Evolutionary conservation across 805 yeast species (phyloP), one percentile per base, ranked within the genome.

Genomic region (Cyberlindnera subsufficiens): DNA sequence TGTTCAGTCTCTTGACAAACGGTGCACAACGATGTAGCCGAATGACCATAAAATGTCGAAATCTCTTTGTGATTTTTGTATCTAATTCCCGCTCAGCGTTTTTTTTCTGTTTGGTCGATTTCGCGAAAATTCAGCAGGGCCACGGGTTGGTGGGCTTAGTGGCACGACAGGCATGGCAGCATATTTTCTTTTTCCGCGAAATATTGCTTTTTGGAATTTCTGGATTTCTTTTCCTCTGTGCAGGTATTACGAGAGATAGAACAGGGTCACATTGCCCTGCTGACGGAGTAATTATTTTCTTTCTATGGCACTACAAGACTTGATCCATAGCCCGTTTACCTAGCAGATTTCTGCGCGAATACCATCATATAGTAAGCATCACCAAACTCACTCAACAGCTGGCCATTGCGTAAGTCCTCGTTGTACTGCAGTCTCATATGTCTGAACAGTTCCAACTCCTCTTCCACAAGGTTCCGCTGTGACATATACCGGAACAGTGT

Each of bases 301-400:
- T 20, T 20, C 22, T 5, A 4, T 20, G 22, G 7, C 22, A 20
- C 22, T 20, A 20, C 22, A 20, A 20, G 5, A n/a, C n/a, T n/a
- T 5, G n/a, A n/a, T n/a, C n/a, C n/a, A 20, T 20, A 20, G 7
- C 22, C 22, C 22, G 7, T 20, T 20, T 20, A 20, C 22, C 22
- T 20, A 20, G 22, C 22, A 20, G 39, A 16, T 38, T 56, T 56
- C 17, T 47, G 43, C 2, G 52, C 54, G 25, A 52, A 39, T 5
- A 42, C 41, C 32, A 54, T 43, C 60, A 58, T 56, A 19, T 42
- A 50, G 42, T 56, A 58, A 3, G 42, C 14, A 37, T 56, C 59
- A 1, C 61, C 61, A 38, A 51, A 47, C 7, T 45, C 53, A 17
- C 49, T 52, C 6, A 51, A 11, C 3, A 53, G 30, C 11, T 43